A percentile compares a stretch with the other conserved stretches of the same genome.
Conservation (phyloP, 2,329 filamentous ascomycete genomes). For the Beauveria caledonica region DNA sequence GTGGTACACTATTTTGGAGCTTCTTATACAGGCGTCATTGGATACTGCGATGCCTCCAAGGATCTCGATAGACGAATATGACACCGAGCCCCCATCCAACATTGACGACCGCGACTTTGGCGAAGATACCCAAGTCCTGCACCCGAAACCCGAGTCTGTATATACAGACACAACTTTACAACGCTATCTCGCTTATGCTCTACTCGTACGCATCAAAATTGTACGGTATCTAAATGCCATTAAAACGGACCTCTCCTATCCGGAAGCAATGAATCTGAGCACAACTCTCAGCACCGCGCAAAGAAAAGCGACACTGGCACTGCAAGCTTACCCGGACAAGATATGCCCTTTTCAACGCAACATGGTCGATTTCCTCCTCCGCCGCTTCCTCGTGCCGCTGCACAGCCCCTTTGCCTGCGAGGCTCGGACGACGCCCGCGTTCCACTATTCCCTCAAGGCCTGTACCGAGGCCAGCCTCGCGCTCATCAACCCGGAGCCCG, state of each 20-base stretch:
- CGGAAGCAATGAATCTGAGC: conserved; percentile 1
- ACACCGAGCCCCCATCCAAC: conserved; percentile 30
- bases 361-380: conserved; percentile 41
- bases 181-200: neutral
- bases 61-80: conserved; percentile 32
- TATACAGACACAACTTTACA: conserved; percentile 2
- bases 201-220: conserved; percentile 1
- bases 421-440: conserved; percentile 35
- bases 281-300: neutral
- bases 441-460: conserved; percentile 40
- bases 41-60: conserved; percentile 32
- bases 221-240: neutral
- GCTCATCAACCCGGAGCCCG: conserved; percentile 27
- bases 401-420: conserved; percentile 40
- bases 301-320: neutral
- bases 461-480: conserved; percentile 35
- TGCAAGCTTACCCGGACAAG: neutral
- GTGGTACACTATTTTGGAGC: conserved; percentile 36
- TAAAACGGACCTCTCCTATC: conserved; percentile 1
- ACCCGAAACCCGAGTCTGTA: neutral
- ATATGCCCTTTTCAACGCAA: conserved; percentile 36
- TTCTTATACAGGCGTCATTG: conserved; percentile 29
- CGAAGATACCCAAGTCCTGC: conserved; percentile 1
- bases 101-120: conserved; percentile 23
- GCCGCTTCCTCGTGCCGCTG: conserved; percentile 46